A percentile compares a stretch with the other conserved stretches of the same genome.
Evolutionary conservation across 345 rosid species (phyloP).

Genomic region (Erucastrum elatum): DNA sequence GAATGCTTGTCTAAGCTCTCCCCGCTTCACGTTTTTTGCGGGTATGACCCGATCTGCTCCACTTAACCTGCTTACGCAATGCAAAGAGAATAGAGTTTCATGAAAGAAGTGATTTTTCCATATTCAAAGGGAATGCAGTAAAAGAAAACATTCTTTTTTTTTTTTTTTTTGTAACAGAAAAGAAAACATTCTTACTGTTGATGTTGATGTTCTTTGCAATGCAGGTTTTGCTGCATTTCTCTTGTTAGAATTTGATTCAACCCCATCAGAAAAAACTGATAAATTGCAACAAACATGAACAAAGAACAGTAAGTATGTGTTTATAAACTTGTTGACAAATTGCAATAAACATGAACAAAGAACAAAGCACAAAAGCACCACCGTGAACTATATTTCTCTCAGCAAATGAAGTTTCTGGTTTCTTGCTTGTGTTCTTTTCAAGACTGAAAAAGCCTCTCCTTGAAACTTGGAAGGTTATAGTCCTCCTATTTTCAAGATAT

Average conservation of each 20-base stretch:
- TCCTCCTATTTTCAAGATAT: constrained; percentile 4
- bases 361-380: constrained; percentile 5
- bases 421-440: neutral
- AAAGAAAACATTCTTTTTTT: too few relatives aligned
- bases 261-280: neutral
- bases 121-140: neutral
- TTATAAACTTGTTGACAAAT: constrained; percentile 16
- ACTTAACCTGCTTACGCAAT: constrained; percentile 62
- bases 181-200: constrained; percentile 45
- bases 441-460: neutral
- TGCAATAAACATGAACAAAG: too few relatives aligned
- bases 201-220: constrained; percentile 58
- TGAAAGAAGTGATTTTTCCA: neutral
- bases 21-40: too few relatives aligned
- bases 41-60: constrained; percentile 19
- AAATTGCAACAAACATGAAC: neutral
- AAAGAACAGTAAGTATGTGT: neutral
- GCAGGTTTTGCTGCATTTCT: constrained; percentile 70
- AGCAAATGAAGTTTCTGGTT: neutral
- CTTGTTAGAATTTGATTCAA: constrained; percentile 37
- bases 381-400: neutral
- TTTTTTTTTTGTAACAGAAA: too few relatives aligned
- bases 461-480: constrained; percentile 10
- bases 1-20: too few relatives aligned
- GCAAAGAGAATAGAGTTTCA: neutral